A percentile compares a stretch with the other conserved stretches of the same genome.
These are phyloP conservation scores for Aspergillus cejpii DNA, from an alignment of 2,329 filamentous ascomycete species.

Conservation along the genomic window DNA sequence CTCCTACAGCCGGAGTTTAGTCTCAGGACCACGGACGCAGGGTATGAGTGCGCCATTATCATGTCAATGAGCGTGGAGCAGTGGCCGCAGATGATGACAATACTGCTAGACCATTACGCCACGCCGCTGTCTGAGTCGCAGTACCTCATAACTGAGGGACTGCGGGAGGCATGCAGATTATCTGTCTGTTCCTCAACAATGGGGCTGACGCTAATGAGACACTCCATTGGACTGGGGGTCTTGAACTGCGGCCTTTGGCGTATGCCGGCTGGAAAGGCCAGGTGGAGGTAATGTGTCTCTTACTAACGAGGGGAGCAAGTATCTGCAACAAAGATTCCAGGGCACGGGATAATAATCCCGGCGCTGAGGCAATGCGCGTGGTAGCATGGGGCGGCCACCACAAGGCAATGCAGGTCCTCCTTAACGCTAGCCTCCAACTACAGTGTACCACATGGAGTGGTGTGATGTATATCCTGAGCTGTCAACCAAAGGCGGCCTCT, in stretches of 20 bases:
- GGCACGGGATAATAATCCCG: not conserved
- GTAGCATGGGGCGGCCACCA: no score
- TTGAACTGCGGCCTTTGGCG: not conserved
- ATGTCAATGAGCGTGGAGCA: not conserved
- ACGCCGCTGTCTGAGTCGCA: not conserved
- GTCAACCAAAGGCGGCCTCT: not conserved
- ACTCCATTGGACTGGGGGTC: not conserved
- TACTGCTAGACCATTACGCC: not conserved
- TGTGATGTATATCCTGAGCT: not conserved
- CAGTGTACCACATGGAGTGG: not conserved
- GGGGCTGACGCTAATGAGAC: not conserved
- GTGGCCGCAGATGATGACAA: not conserved
- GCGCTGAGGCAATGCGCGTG: not conserved
- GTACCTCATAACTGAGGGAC: not conserved
- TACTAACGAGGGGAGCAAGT: not conserved
- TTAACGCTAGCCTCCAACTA: not conserved
- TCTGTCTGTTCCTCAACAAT: constrained; percentile 1
- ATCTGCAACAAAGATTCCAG: not conserved
- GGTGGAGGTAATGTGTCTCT: not conserved
- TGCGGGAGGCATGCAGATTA: not conserved
- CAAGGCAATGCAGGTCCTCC: not conserved
- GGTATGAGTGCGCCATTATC: not conserved
- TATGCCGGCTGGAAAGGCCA: constrained; percentile 1
- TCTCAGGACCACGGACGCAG: not conserved
- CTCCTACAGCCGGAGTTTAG: not conserved